These are phyloP conservation scores for Teratosphaeria nubilosa DNA, from an alignment of 2,329 filamentous ascomycete genomes.

Conservation along the genomic window DNA sequence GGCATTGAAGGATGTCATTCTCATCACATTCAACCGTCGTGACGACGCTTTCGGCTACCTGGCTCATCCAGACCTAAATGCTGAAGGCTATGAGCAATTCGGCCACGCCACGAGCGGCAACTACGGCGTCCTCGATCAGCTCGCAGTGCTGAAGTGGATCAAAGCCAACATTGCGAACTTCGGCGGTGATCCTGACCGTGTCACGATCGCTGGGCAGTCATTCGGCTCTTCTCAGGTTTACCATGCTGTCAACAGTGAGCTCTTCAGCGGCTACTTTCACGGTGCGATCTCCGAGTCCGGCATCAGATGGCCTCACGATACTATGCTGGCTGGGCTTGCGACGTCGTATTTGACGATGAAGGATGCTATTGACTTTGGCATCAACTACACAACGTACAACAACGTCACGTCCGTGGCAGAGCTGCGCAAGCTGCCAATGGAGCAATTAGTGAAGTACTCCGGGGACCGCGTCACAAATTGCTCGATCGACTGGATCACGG, in stretches of 20 bases:
- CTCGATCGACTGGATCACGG: neutral
- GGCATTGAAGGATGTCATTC: neutral
- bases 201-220: slow-evolving; percentile 39
- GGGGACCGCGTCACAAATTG: neutral
- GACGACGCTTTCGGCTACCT: slow-evolving; percentile 49
- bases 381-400: neutral
- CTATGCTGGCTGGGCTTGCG: neutral
- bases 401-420: neutral
- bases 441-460: neutral
- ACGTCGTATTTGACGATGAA: neutral
- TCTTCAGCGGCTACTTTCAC: neutral
- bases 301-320: neutral
- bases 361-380: neutral
- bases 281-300: neutral
- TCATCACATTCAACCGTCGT: slow-evolving; percentile 45
- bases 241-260: neutral
- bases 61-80: slow-evolving; percentile 32
- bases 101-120: slow-evolving; percentile 47
- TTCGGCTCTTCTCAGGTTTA: neutral
- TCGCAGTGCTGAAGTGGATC: slow-evolving; percentile 41
- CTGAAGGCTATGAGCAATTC: neutral
- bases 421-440: neutral
- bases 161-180: slow-evolving; percentile 37
- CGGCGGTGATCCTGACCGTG: slow-evolving; percentile 37
- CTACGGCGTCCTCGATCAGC: slow-evolving; percentile 43